Base-by-base conservation (phyloP, 305 asterid species). In the Rubia peregrina region DNA sequence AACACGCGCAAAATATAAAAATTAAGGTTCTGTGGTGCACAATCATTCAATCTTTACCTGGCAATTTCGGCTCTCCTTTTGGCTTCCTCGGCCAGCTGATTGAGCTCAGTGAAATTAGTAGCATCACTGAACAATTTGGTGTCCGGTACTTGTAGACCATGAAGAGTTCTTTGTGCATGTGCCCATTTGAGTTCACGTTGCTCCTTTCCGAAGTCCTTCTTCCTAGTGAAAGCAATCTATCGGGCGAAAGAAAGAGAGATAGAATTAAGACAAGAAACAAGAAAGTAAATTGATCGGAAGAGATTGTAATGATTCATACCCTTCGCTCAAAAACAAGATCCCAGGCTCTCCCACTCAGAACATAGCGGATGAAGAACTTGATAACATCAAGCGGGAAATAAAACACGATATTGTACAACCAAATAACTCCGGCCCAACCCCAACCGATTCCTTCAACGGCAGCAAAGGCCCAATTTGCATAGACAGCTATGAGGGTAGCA, bases 381-480 rank as follows among this genome's bases (percentile, higher is more conserved):
- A 94, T 85, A 48, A 89, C 70, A 78, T 94, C 99, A 3, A 94
- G 98, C 0, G 99, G 99, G 76, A 94, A 76, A 48, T 94, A 94
- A 83, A 78, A 81, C 41, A 94, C 75, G 61, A 94, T 74, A 77
- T 94, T 94, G 78, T 94, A 94, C 46, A 94, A 92, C 99, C 99
- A 94, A 80, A 94, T 88, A 67, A 94, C 99, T 0, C 99, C 99
- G 0, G 99, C 99, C 99, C 99, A 94, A 66, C 99, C 96, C 99
- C 99, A 94, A n/a, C 99, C 99, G 33, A 91, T 94, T 77, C 99
- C 99, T 85, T 94, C 98, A n/a, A 94, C 88, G 57, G 99, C 98
- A 36, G 99, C 95, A 75, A 94, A 94, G 82, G 96, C 83, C 98
- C 98, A 94, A 79, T 75, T 94, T 38, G 97, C 98, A 69, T 94